These are phyloP conservation scores for Backusella psychrophila DNA, from an alignment of 192 early-diverging fungal species.

Conservation along the genomic window DNA sequence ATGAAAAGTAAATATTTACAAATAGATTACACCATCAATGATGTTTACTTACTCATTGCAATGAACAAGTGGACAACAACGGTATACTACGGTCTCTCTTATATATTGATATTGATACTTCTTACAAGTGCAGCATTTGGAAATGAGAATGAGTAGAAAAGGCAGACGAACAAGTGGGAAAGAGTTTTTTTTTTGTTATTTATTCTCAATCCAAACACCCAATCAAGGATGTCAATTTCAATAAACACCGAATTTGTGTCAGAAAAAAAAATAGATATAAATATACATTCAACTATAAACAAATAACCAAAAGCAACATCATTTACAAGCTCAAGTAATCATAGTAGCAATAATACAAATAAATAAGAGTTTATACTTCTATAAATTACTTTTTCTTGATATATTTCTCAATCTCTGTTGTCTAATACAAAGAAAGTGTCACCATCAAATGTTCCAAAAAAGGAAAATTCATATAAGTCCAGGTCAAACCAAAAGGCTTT, in stretches of 20 bases:
- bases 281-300: not conserved
- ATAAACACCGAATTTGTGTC: not conserved
- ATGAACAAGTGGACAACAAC: not conserved
- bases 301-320: not conserved
- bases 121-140: not conserved
- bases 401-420: not conserved
- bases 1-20: not conserved
- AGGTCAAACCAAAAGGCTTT: not conserved
- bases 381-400: not conserved
- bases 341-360: not conserved
- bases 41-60: not conserved
- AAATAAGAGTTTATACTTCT: not conserved
- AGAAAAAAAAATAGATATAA: not conserved
- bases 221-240: not conserved
- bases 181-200: not conserved
- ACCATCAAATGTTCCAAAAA: not conserved
- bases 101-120: not conserved
- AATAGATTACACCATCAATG: not conserved
- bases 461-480: not conserved
- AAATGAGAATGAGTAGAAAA: not conserved
- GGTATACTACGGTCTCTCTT: too few relatives aligned
- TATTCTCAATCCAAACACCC: not conserved
- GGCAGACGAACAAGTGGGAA: not conserved
- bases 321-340: not conserved
- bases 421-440: not conserved